A percentile compares a stretch with the other conserved stretches of the same genome.
These are phyloP conservation scores for Boletus pseudopeckii DNA, from an alignment of 768 basidiomycete genomes.

Conservation along the genomic window DNA sequence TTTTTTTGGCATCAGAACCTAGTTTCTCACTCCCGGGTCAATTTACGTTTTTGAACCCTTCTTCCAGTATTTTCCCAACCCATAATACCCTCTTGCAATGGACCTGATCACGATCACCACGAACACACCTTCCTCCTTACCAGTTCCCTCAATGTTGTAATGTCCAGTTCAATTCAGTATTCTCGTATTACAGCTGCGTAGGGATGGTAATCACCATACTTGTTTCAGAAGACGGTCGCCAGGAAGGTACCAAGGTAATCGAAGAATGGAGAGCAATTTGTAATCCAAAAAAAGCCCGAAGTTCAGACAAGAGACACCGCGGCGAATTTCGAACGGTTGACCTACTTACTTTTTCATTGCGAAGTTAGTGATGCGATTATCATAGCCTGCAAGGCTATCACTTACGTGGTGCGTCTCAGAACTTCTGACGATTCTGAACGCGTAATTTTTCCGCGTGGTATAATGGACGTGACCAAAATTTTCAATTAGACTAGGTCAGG, in stretches of 20 bases:
- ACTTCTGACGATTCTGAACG: constrained; percentile 8
- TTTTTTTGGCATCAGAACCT: constrained; percentile 7
- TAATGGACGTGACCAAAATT: not conserved
- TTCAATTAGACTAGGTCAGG: constrained; percentile 11
- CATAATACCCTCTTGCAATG: constrained; percentile 21
- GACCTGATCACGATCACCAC: constrained; percentile 12
- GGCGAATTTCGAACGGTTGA: constrained; percentile 18
- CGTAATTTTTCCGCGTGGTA: constrained; percentile 11
- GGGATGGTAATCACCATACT: constrained; percentile 11
- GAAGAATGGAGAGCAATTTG: constrained; percentile 17
- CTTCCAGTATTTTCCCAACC: not conserved
- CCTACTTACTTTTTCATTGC: constrained; percentile 5
- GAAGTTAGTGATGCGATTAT: constrained; percentile 18
- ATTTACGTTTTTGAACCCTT: constrained; percentile 12
- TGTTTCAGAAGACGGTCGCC: constrained; percentile 10
- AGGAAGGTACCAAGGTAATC: constrained; percentile 15
- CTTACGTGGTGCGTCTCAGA: constrained; percentile 24
- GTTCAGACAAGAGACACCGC: constrained; percentile 25
- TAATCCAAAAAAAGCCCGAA: constrained; percentile 15
- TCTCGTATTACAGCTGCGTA: not conserved
- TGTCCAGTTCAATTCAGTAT: constrained; percentile 12
- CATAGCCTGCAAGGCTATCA: constrained; percentile 17
- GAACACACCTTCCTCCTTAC: constrained; percentile 4
- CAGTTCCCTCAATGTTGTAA: constrained; percentile 16
- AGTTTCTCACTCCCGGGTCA: not conserved